A percentile compares a stretch with the other conserved stretches of the same genome.
phyloP scores from a whole-genome alignment of 164 flowering plant species.

The Umbilicus rupestris region DNA sequence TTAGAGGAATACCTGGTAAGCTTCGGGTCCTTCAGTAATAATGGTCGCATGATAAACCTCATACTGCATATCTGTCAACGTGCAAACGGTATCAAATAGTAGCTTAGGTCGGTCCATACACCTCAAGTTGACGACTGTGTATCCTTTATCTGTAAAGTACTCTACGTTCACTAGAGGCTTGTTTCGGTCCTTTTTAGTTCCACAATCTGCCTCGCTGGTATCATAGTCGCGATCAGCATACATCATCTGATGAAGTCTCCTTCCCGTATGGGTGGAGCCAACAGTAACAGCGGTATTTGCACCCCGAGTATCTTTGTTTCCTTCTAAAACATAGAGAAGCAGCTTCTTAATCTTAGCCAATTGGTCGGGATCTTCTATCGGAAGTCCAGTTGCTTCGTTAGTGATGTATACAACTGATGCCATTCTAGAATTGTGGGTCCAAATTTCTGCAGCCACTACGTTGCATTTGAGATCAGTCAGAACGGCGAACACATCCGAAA shows the following conservation, averaged over 20 bases:
- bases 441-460: constrained; percentile 80
- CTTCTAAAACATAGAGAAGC: constrained; percentile 61
- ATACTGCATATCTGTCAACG: constrained; percentile 91
- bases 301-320: constrained; percentile 45
- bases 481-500: constrained; percentile 86
- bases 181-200: constrained; percentile 23
- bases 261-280: constrained; percentile 58
- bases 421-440: constrained; percentile 97
- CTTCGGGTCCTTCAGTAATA: constrained; percentile 72
- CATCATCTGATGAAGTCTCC: constrained; percentile 96
- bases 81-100: constrained; percentile 84
- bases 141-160: constrained; percentile 56
- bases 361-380: constrained; percentile 52
- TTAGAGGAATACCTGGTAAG: constrained; percentile 55
- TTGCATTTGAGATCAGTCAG: constrained; percentile 82
- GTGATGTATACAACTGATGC: constrained; percentile 87
- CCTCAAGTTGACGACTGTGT: constrained; percentile 69
- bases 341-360: constrained; percentile 60
- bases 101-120: constrained; percentile 81
- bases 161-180: constrained; percentile 61
- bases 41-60: constrained; percentile 84
- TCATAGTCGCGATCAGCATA: constrained; percentile 89
- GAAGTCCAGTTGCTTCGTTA: constrained; percentile 45
- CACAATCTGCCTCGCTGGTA: constrained; percentile 17
- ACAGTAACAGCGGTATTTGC: constrained; percentile 71